Evolutionary conservation across 257 asterid species (phyloP).

Genomic region (Solanum acaule): DNA sequence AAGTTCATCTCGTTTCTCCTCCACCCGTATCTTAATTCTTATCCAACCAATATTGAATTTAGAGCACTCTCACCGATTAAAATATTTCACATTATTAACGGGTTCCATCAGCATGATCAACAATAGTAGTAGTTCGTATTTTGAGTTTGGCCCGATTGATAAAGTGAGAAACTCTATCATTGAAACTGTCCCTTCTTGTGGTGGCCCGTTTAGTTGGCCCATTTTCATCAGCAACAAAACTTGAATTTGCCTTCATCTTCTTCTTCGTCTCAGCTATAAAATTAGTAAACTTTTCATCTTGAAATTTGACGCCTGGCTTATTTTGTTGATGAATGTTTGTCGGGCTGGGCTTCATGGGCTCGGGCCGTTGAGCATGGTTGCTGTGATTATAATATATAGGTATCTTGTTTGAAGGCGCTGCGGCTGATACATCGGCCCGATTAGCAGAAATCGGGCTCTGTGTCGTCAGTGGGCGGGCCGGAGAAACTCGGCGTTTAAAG

Average conservation of each 20-base stretch:
- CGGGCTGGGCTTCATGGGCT: neutral
- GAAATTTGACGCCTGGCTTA: neutral
- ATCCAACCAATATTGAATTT: neutral
- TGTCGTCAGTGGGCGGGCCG: neutral
- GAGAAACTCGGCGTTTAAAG: neutral
- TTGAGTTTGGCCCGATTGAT: conserved; percentile 31
- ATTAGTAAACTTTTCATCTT: conserved; percentile 6
- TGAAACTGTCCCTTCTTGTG: conserved; percentile 42
- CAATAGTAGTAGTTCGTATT: conserved; percentile 22
- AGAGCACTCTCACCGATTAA: neutral
- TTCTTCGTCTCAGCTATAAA: conserved; percentile 24
- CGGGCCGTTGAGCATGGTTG: neutral
- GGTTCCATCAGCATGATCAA: neutral
- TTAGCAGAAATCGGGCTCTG: neutral
- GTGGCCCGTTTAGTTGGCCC: neutral
- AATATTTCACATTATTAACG: neutral
- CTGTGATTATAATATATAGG: neutral
- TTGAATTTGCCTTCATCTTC: conserved; percentile 12
- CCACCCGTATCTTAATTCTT: neutral
- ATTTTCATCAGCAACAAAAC: conserved; percentile 14
- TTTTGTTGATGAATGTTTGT: neutral
- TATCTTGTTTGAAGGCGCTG: neutral
- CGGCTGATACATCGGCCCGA: no score
- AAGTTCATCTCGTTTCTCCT: neutral
- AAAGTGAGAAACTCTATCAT: conserved; percentile 28